Conservation (phyloP, 768 basidiomycete species). For the Cyclocybe cylindracea region DNA sequence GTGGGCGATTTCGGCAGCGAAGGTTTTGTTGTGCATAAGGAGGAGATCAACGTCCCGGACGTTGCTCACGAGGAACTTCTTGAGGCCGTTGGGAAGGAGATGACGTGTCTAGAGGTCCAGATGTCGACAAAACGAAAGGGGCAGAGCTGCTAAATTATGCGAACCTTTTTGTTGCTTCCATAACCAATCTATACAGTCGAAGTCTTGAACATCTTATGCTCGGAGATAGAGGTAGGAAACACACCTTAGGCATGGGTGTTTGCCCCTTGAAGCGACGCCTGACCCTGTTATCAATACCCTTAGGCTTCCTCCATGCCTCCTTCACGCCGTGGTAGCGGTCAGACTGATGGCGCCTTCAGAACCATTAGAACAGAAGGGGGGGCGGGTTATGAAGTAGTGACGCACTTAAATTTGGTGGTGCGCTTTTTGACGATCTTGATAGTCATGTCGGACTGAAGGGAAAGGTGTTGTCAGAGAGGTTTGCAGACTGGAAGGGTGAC, state of each 20-base stretch:
- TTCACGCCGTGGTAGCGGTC: conserved; percentile 97
- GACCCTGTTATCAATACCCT: conserved; percentile 99
- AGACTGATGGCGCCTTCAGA: conserved; percentile 89
- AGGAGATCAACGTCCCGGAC: conserved; percentile 92
- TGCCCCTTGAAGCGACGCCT: conserved; percentile 95
- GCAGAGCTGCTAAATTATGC: conserved; percentile 5
- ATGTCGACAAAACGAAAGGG: conserved; percentile 34
- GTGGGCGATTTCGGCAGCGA: conserved; percentile 96
- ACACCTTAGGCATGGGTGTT: conserved; percentile 93
- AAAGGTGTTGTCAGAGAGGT: conserved; percentile 12
- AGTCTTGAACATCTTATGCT: background rate
- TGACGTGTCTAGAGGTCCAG: conserved; percentile 71
- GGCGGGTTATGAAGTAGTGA: conserved; percentile 12
- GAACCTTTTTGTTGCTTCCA: conserved; percentile 85
- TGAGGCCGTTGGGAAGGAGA: conserved; percentile 92
- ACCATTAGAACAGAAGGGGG: conserved; percentile 2
- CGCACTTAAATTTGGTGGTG: conserved; percentile 94
- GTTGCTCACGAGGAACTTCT: conserved; percentile 95
- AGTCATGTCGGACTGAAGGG: conserved; percentile 45
- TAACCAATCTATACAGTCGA: conserved; percentile 65
- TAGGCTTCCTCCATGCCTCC: conserved; percentile 99
- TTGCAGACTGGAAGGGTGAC: conserved; percentile 12
- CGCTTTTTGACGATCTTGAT: conserved; percentile 92
- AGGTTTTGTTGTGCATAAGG: conserved; percentile 97
- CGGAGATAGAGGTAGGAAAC: conserved; percentile 15